Percentiles rank a stretch among this genome's conserved stretches.
Evolutionary conservation across 75 land plant genomes (phyloP).

Genomic region (Isoetes taiwanensis): DNA sequence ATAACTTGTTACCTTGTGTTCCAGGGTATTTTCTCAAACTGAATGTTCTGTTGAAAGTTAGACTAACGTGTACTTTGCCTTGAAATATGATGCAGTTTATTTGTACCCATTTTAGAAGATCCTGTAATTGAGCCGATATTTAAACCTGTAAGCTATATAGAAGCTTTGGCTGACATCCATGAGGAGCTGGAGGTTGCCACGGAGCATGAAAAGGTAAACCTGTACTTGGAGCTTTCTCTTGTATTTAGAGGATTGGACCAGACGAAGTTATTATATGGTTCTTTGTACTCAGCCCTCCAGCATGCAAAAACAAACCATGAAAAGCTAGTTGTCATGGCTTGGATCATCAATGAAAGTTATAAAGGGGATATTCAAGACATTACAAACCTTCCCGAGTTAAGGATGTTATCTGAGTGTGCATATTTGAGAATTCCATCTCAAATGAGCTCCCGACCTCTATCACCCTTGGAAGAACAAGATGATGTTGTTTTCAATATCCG

Average conservation of each 20-base stretch:
- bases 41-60: too few species aligned
- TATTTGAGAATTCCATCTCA: neutral
- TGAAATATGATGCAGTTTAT: too few species aligned
- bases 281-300: neutral
- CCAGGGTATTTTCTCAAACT: too few species aligned
- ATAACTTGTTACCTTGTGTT: too few species aligned
- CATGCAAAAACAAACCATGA: neutral
- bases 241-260: neutral
- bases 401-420: neutral
- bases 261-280: neutral
- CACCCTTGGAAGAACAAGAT: neutral
- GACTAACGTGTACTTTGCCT: too few species aligned
- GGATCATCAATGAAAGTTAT: neutral
- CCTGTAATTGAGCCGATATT: neutral
- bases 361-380: neutral
- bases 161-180: neutral
- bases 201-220: neutral
- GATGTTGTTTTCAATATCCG: neutral
- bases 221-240: neutral
- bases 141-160: neutral
- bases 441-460: neutral
- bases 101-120: neutral
- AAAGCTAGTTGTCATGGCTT: neutral
- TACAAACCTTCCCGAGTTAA: neutral
- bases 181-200: conserved; percentile 3